Evolutionary conservation across 768 basidiomycete genomes (phyloP).

Genomic region (Mycena vulgaris): DNA sequence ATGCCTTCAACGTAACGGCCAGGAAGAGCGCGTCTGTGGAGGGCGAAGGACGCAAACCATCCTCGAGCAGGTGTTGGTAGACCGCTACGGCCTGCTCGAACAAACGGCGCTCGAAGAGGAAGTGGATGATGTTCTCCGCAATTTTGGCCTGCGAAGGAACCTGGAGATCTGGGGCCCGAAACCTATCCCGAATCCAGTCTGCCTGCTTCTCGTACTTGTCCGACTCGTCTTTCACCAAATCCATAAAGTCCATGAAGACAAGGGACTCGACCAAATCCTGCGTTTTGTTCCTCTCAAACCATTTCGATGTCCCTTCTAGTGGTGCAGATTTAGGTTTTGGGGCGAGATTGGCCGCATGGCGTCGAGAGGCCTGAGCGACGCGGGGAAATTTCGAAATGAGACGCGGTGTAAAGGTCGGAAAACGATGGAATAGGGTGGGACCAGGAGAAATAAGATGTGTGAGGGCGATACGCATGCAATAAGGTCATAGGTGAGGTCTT

Average conservation of each 20-base stretch:
- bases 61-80: constrained; percentile 58
- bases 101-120: constrained; percentile 56
- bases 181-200: constrained; percentile 9
- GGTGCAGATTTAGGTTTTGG: background rate
- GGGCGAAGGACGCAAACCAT: constrained; percentile 55
- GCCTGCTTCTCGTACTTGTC: background rate
- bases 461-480: constrained; percentile 30
- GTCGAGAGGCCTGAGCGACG: background rate
- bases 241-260: constrained; percentile 33
- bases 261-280: constrained; percentile 29
- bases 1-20: constrained; percentile 48
- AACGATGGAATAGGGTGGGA: constrained; percentile 5
- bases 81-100: constrained; percentile 58
- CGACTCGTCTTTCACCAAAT: constrained; percentile 32
- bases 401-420: background rate
- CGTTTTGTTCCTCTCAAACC: background rate
- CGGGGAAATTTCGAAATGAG: background rate
- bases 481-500: background rate
- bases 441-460: background rate
- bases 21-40: constrained; percentile 59
- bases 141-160: constrained; percentile 37
- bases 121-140: constrained; percentile 54
- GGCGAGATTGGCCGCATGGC: background rate
- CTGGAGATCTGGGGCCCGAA: constrained; percentile 14
- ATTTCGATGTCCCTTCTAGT: background rate